Conservation (phyloP, 2,329 filamentous ascomycete species). For the Penicillium sp. region DNA sequence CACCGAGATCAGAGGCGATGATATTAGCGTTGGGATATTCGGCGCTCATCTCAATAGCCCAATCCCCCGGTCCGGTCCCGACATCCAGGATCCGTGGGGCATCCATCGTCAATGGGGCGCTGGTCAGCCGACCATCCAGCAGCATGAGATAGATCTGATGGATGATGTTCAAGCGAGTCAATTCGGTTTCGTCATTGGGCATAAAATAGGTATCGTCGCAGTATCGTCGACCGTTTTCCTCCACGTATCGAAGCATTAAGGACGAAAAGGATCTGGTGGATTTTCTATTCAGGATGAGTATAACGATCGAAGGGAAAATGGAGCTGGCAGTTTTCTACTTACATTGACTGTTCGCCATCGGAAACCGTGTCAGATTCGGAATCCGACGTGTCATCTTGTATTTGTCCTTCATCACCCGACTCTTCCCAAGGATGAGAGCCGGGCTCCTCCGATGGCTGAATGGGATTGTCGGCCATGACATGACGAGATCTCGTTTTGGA, state of each 20-base stretch:
- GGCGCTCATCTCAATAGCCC: conserved; percentile 46
- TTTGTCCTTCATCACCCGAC: not conserved
- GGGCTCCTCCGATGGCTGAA: conserved; percentile 15
- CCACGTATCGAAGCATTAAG: conserved; percentile 48
- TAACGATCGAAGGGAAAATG: not conserved
- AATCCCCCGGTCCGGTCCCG: conserved; percentile 48
- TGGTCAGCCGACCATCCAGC: conserved; percentile 32
- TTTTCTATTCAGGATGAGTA: conserved; percentile 19
- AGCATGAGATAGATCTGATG: conserved; percentile 57
- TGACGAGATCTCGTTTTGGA: conserved; percentile 20
- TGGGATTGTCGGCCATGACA: conserved; percentile 25
- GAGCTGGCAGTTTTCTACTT: conserved; percentile 5
- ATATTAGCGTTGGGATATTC: conserved; percentile 43
- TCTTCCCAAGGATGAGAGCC: conserved; percentile 2
- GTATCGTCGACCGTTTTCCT: conserved; percentile 56
- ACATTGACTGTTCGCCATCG: conserved; percentile 25
- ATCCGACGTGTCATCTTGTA: conserved; percentile 3
- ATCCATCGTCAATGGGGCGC: conserved; percentile 25
- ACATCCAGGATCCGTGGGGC: conserved; percentile 38
- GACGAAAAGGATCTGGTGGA: conserved; percentile 35
- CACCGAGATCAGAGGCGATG: conserved; percentile 42
- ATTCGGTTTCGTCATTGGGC: conserved; percentile 61
- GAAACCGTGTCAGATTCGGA: conserved; percentile 15
- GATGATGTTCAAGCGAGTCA: conserved; percentile 56
- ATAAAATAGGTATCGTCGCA: conserved; percentile 60